Evolutionary conservation across 2,329 filamentous ascomycete species (phyloP).

Genomic region (Onygena corvina): DNA sequence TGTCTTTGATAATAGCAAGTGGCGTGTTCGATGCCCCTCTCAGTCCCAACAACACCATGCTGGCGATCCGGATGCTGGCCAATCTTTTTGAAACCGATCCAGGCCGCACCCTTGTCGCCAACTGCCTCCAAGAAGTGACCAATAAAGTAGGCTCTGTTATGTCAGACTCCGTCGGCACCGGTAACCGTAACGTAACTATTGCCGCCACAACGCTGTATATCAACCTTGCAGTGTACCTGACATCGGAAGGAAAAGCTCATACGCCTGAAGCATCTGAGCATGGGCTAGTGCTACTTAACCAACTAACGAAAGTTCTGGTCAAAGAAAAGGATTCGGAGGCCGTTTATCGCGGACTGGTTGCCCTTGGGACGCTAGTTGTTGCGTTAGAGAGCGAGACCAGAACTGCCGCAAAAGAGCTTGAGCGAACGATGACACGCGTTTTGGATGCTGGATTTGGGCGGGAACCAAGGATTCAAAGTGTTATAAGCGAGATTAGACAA

Average conservation of each 20-base stretch:
- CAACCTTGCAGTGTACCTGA: conserved; percentile 69
- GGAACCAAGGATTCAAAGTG: conserved; percentile 49
- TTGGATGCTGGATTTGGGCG: conserved; percentile 40
- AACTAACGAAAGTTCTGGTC: conserved; percentile 51
- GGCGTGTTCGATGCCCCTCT: conserved; percentile 49
- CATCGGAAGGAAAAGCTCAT: conserved; percentile 31
- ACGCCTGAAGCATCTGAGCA: conserved; percentile 35
- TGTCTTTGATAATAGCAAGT: conserved; percentile 47
- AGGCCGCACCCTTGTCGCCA: conserved; percentile 54
- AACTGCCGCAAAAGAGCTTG: conserved; percentile 44
- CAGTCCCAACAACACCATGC: conserved; percentile 73
- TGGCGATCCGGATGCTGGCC: conserved; percentile 65
- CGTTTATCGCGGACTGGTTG: conserved; percentile 69
- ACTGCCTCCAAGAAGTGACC: conserved; percentile 48
- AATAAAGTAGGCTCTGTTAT: conserved; percentile 50
- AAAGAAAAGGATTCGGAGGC: conserved; percentile 67
- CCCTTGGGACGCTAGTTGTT: conserved; percentile 61
- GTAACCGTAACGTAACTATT: conserved; percentile 69
- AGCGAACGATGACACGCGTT: conserved; percentile 36
- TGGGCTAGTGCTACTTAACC: conserved; percentile 45
- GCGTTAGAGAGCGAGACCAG: conserved; percentile 49
- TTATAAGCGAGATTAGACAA: conserved; percentile 48
- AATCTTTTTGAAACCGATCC: conserved; percentile 70
- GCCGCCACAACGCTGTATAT: conserved; percentile 72
- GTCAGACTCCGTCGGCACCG: conserved; percentile 37